Base-by-base conservation (phyloP, 371 early-diverging fungal species). In the Mortierella sp. region DNA sequence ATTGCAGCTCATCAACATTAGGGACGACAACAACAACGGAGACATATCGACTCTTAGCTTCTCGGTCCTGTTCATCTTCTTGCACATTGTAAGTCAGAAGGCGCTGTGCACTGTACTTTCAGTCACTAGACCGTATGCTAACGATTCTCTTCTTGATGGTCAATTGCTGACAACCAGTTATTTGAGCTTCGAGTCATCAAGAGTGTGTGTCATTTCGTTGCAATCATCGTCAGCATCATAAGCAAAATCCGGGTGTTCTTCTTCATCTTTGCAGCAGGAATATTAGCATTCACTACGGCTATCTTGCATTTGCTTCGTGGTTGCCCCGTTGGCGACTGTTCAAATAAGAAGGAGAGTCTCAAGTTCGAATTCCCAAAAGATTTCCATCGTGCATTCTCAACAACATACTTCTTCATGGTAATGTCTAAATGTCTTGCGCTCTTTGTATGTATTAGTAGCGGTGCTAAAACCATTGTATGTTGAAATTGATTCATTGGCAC, bases 151-250 rank as follows among this genome's bases (percentile, higher is more conserved):
- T 38, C 23, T 13, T 57, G 69, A 19, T 67, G 38, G 54, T 61
- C 27, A 61, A 67, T n/a, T n/a, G 27, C 53, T 61, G 3, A 31
- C 63, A n/a, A 54, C 54, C 26, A 67, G 68, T 30, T 67, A 10
- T 56, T 61, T n/a, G 68, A 67, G 38, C 53, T 67, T 7, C 41
- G 68, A 14, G 45, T 61, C 19, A 53, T 28, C 48, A 50, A 55
- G 23, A 34, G 53, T 3, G 70, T 69, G 8, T 69, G 70, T 49
- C 46, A 69, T 5, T 69, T 52, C 21, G 64, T 63, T 19, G 58
- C 70, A 1, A 64, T 64, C 21, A 60, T 63, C 1, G 16, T 59
- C 51, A 59, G 49, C 1, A 50, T 49, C 45, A 58, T 71, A 1
- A 13, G 26, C n/a, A 27, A 55, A 26, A 64, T 71, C 39, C 52